phyloP scores from a whole-genome alignment of 176 grass and related monocot genomes.

The Thinopyrum elongatum region DNA sequence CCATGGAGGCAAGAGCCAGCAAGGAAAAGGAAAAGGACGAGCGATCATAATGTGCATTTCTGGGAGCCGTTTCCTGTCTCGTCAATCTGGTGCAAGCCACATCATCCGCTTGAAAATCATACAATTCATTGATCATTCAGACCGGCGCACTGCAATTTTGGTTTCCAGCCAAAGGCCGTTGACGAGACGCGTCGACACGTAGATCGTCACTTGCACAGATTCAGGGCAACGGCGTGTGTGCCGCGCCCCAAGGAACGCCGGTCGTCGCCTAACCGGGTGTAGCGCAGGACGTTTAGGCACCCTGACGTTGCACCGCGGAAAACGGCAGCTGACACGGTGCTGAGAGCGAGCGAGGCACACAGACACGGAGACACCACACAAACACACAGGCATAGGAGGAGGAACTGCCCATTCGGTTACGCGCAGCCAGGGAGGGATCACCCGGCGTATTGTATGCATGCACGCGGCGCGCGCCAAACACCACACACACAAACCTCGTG shows the following conservation, averaged over 20 bases:
- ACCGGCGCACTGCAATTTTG: neutral
- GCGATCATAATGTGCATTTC: neutral
- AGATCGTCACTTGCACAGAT: neutral
- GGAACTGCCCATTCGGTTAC: conserved; percentile 20
- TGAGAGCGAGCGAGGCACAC: neutral
- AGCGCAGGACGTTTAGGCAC: neutral
- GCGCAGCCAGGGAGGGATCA: neutral
- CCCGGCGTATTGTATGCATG: neutral
- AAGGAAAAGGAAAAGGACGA: too few species aligned
- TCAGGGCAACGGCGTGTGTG: neutral
- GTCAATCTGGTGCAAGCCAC: neutral
- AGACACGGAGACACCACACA: neutral
- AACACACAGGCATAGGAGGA: neutral
- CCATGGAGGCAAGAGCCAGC: too few species aligned
- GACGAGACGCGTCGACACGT: neutral
- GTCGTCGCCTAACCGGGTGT: neutral
- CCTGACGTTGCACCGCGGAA: neutral
- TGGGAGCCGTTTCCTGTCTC: neutral
- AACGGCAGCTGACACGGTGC: neutral
- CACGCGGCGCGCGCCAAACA: neutral
- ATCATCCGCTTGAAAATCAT: neutral
- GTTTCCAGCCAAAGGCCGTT: neutral
- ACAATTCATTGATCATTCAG: neutral
- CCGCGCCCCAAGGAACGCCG: neutral
- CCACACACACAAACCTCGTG: conserved; percentile 39